Conservation (phyloP, 2,329 filamentous ascomycete species). For the Alternaria alternata region DNA sequence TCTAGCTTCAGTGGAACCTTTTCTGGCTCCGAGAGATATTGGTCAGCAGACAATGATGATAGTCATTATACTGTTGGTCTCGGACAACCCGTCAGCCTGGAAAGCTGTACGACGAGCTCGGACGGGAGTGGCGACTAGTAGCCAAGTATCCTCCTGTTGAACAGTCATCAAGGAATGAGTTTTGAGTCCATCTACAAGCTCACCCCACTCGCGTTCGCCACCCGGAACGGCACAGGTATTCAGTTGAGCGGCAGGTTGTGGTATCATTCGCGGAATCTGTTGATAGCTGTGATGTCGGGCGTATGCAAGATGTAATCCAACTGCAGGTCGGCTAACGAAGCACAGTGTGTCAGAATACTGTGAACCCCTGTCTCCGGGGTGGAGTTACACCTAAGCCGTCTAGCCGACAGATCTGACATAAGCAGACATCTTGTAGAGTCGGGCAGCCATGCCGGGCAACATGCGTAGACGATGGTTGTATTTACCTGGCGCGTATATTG, state of each 20-base stretch:
- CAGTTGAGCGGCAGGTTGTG: background rate
- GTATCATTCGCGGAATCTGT: background rate
- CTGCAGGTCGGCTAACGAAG: background rate
- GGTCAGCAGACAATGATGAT: background rate
- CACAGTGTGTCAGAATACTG: background rate
- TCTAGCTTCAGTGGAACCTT: background rate
- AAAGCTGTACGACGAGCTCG: background rate
- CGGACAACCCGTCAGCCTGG: background rate
- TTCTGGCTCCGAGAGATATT: no score
- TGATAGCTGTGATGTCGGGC: slow-evolving; percentile 1
- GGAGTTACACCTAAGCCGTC: background rate
- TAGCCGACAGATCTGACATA: background rate
- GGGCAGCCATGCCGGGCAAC: background rate
- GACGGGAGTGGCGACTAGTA: background rate
- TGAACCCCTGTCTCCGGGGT: background rate
- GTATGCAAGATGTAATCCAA: slow-evolving; percentile 1
- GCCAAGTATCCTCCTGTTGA: background rate
- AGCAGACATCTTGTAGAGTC: background rate
- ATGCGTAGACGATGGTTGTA: background rate
- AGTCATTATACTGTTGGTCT: background rate
- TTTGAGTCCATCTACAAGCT: background rate
- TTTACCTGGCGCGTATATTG: background rate
- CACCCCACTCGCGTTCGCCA: background rate
- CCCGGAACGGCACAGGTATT: background rate
- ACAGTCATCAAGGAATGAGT: background rate